Percentiles rank a stretch among this genome's conserved stretches.
Conservation (phyloP, 257 asterid species). For the Gentiana dahurica region DNA sequence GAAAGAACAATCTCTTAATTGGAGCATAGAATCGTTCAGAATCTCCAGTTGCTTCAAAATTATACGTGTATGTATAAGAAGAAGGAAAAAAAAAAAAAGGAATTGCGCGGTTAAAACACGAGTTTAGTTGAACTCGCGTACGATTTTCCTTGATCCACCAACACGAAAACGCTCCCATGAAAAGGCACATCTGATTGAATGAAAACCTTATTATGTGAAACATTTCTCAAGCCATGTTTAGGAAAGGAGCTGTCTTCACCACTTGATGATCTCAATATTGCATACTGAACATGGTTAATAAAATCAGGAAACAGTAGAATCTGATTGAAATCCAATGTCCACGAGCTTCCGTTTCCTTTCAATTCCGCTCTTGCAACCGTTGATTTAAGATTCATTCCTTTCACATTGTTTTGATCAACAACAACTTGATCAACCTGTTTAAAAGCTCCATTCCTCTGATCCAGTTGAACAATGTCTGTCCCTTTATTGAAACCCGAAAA, state of each 20-base stretch:
- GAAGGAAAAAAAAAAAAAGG: too few species aligned
- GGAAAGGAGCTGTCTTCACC: constrained; percentile 31
- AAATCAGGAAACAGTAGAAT: constrained; percentile 54
- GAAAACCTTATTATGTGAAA: constrained; percentile 40
- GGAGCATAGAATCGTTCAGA: too few species aligned
- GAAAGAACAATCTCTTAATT: too few species aligned
- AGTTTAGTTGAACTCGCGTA: not conserved
- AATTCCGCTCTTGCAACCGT: constrained; percentile 46
- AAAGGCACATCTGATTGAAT: constrained; percentile 40
- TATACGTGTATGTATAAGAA: too few species aligned
- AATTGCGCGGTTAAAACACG: too few species aligned
- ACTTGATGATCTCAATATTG: constrained; percentile 17
- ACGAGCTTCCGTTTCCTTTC: constrained; percentile 42
- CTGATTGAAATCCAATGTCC: constrained; percentile 57
- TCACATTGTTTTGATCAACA: constrained; percentile 46
- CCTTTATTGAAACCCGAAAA: constrained; percentile 54
- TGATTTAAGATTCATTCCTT: constrained; percentile 58
- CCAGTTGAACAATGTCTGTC: constrained; percentile 48
- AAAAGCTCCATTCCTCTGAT: constrained; percentile 33
- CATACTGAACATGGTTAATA: constrained; percentile 49
- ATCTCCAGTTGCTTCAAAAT: too few species aligned
- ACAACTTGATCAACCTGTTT: constrained; percentile 46
- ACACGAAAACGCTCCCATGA: constrained; percentile 43
- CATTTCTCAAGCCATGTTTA: constrained; percentile 40
- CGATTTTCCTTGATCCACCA: constrained; percentile 52